Evolutionary conservation across 2,329 filamentous ascomycete genomes (phyloP), one percentile per base, ranked within the genome.

Genomic region (Xylariaceae sp.): DNA sequence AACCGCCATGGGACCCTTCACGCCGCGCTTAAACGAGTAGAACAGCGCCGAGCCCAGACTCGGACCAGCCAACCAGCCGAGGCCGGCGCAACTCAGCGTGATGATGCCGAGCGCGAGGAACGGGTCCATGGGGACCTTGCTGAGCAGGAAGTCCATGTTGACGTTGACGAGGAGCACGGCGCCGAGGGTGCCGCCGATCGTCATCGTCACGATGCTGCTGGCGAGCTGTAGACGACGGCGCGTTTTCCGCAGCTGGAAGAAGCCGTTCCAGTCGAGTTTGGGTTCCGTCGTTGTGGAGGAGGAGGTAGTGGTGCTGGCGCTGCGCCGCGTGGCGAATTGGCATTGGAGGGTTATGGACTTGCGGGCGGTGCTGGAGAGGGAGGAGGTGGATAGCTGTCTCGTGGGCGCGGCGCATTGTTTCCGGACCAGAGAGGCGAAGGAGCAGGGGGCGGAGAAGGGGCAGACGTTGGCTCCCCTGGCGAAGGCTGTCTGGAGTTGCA

Each of bases 31-130:
- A 70, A 88, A 79, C 64, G 88, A 66, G 70, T 90, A 89, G 76
- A 97, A 99, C 3, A 91, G 78, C 7, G 83, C 81, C 65, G 88
- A 91, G 2, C 94, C 94, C 47, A 96, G 73, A 66, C 88, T 87
- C 0, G 94, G 94, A 0, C 94, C 94, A 23, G 86, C 78, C 52
- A 99, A 78, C 94, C 94, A 99, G 3, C 94, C 94, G 39, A 88
- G 78, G n/a, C 87, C 89, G 57, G 88, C 85, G 65, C 86, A 91
- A 11, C 86, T 85, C 63, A 93, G 78, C 7, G 89, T 92, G 65
- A 90, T 87, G 69, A 96, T 73, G 1, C 91, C 93, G 66, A 97
- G 81, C 30, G 92, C 87, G 68, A 97, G 81, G 69, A 97, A 84
- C 0, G 93, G 93, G 73, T 97, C 94, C 59, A 97, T 80, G 0